A percentile compares a stretch with the other conserved stretches of the same genome.
Evolutionary conservation across 1,284 basidiomycete species (phyloP).

Genomic region (Trichosporon ovoides): DNA sequence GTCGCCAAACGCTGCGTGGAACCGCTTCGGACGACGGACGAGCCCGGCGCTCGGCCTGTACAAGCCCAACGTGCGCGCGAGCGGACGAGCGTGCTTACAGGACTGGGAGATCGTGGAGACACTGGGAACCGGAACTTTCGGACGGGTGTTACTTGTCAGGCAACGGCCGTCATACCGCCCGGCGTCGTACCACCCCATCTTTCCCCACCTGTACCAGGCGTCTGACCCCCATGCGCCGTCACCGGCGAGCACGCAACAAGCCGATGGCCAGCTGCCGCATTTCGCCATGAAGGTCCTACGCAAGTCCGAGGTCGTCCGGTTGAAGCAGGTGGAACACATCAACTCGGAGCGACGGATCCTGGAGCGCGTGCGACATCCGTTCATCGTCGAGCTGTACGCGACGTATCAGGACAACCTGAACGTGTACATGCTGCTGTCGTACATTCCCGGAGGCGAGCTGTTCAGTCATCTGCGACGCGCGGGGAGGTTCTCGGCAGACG

Average conservation of each 20-base stretch:
- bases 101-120: conserved; percentile 51
- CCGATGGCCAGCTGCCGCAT: conserved; percentile 46
- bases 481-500: conserved; percentile 52
- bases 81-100: conserved; percentile 32
- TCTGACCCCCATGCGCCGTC: conserved; percentile 39
- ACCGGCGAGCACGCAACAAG: conserved; percentile 38
- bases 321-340: conserved; percentile 57
- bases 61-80: conserved; percentile 10
- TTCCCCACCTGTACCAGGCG: conserved; percentile 44
- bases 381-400: conserved; percentile 55
- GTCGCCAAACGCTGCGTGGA: not conserved
- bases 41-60: not conserved
- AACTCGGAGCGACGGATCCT: conserved; percentile 55
- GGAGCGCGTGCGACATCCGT: conserved; percentile 54
- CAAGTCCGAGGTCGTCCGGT: conserved; percentile 53
- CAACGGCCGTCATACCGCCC: conserved; percentile 46
- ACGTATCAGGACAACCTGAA: conserved; percentile 53
- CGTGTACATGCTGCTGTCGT: conserved; percentile 55
- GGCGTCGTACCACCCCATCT: conserved; percentile 48
- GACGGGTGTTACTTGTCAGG: conserved; percentile 48
- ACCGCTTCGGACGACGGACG: not conserved
- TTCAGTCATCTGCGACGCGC: conserved; percentile 53
- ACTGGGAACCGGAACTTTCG: conserved; percentile 50
- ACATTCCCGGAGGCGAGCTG: conserved; percentile 54
- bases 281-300: conserved; percentile 55